Evolutionary conservation across 2,329 filamentous ascomycete species (phyloP).

Genomic region (Epichloe amarillans): DNA sequence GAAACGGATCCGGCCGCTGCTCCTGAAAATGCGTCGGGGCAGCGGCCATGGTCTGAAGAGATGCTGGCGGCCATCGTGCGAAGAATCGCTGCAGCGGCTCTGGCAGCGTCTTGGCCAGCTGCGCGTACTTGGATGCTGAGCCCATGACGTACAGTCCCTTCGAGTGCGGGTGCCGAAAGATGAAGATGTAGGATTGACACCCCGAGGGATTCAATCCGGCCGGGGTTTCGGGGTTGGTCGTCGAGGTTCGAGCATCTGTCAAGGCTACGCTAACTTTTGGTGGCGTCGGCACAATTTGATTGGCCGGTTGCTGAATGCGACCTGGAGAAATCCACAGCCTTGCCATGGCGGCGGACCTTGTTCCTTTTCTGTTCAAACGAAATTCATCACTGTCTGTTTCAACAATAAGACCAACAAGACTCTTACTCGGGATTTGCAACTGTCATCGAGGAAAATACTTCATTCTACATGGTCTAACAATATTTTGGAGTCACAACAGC

Average conservation of each 20-base stretch:
- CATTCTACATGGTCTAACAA: background rate
- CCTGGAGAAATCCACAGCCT: conserved; percentile 7
- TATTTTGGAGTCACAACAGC: background rate
- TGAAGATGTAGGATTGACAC: background rate
- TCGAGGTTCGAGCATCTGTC: background rate
- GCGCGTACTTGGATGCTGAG: conserved; percentile 28
- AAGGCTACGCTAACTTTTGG: conserved; percentile 7
- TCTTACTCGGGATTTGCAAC: too few species aligned
- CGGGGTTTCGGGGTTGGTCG: background rate
- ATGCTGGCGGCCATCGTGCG: conserved; percentile 68
- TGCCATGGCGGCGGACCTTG: background rate
- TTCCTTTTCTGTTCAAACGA: background rate
- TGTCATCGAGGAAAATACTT: too few species aligned
- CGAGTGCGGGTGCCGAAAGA: background rate
- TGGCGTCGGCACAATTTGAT: conserved; percentile 3
- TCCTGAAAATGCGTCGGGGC: conserved; percentile 38
- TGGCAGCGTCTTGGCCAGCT: conserved; percentile 61
- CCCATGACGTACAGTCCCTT: conserved; percentile 16
- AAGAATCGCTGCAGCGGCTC: conserved; percentile 74
- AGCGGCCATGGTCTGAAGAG: conserved; percentile 36
- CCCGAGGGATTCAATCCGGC: background rate
- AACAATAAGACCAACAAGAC: too few species aligned
- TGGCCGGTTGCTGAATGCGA: background rate
- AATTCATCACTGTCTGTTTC: too few species aligned
- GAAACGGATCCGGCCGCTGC: conserved; percentile 64